Evolutionary conservation across 805 yeast species (phyloP), one percentile per base, ranked within the genome.

Genomic region (Grigorovia jiainica): DNA sequence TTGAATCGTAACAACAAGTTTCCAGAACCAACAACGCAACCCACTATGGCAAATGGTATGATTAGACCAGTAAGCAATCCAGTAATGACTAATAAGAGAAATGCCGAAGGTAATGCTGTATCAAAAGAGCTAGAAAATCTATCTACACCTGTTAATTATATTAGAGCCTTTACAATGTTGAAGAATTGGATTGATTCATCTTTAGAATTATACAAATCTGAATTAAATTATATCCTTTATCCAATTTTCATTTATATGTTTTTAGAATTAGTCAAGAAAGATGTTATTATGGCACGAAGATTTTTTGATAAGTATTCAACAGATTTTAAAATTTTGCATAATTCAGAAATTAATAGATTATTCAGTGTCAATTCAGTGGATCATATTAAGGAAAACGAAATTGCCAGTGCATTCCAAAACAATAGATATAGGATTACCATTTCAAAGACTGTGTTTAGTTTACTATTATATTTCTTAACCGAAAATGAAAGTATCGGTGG

Each of bases 401-500:
- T 84, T 50, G 95, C 97, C 2, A 77, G 76, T 51, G 75, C 81
- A 7, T 90, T 81, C 64, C 68, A 82, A 48, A 66, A 72, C 30
- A 78, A 82, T 65, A 82, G 83, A 57, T 92, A 87, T 63, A 71
- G 76, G 41, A 70, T 90, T 7, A 73, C 76, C 34, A 78, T 90
- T 36, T 82, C 95, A 11, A 79, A 84, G 48, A 87, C 96, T 1
- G 78, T 95, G 4, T 72, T 90, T 55, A 92, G 87, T 58, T 66
- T 90, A 51, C 71, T 92, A 48, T 68, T 92, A 41, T 85, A 86
- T 58, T 90, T 87, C 52, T 64, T 92, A 42, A 95, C 87, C 58
- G 97, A 90, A 56, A 86, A 87, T 58, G 97, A 87, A 61, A 82
- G 82, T 8, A 79, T 80, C 42, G 97, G 97, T 34, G 97, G 97